These are phyloP conservation scores for Plectosphaerella sp. DNA, from an alignment of 2,329 filamentous ascomycete species.

Conservation along the genomic window DNA sequence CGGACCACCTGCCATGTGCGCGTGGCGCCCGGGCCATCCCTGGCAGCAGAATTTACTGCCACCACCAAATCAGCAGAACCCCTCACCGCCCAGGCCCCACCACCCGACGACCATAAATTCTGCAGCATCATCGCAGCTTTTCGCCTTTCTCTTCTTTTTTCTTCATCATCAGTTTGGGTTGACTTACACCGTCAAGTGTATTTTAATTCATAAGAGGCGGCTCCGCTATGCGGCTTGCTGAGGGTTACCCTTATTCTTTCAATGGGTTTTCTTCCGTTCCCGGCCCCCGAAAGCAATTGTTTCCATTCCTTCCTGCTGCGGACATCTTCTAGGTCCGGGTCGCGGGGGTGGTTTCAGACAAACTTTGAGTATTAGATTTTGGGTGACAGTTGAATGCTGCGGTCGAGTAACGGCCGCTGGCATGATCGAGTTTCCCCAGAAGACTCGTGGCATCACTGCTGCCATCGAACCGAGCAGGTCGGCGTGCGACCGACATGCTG, in stretches of 20 bases:
- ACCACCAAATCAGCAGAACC: slow-evolving; percentile 3
- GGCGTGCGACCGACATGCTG: not conserved
- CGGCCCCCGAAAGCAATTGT: slow-evolving; percentile 45
- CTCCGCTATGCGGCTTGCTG: slow-evolving; percentile 53
- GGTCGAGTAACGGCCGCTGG: too few relatives aligned
- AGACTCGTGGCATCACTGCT: too few relatives aligned
- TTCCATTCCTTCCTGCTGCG: slow-evolving; percentile 42
- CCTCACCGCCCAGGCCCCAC: not conserved
- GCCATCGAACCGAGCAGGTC: too few relatives aligned
- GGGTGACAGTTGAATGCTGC: too few relatives aligned
- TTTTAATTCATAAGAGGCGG: slow-evolving; percentile 38
- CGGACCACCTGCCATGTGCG: not conserved
- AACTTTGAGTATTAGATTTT: slow-evolving; percentile 18
- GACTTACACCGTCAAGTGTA: slow-evolving; percentile 49
- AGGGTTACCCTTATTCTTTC: slow-evolving; percentile 39
- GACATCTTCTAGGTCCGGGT: slow-evolving; percentile 37
- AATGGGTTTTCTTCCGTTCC: slow-evolving; percentile 52
- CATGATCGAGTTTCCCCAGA: too few relatives aligned
- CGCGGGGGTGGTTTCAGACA: slow-evolving; percentile 47
- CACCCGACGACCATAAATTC: slow-evolving; percentile 6
- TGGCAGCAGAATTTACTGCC: too few relatives aligned
- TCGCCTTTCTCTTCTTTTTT: slow-evolving; percentile 18
- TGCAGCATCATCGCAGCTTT: slow-evolving; percentile 1
- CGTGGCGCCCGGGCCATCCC: too few relatives aligned
- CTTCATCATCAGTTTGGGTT: slow-evolving; percentile 40